A percentile compares a stretch with the other conserved stretches of the same genome.
Evolutionary conservation across 306 rosid genomes (phyloP).

Genomic region (Cucurbita ficifolia): DNA sequence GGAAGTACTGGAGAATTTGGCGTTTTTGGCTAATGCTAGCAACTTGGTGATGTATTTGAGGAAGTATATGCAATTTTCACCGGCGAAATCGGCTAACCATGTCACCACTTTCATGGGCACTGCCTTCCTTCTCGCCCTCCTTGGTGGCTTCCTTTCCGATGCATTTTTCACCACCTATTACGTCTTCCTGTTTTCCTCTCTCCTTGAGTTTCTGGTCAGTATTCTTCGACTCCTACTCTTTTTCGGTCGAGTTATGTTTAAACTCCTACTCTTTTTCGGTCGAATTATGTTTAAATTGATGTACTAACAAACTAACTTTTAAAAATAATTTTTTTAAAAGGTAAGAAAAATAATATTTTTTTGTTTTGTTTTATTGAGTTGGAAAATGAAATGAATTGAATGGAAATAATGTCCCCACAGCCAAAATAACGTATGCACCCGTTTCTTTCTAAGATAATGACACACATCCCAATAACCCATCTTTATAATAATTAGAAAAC

Average conservation of each 20-base stretch:
- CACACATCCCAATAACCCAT: background rate
- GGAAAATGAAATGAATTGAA: background rate
- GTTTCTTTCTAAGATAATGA: background rate
- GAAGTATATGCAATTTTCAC: constrained; percentile 54
- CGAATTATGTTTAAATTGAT: too few relatives aligned
- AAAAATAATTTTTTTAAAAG: too few relatives aligned
- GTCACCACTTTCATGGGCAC: constrained; percentile 88
- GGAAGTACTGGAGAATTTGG: constrained; percentile 74
- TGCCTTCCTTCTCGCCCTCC: constrained; percentile 67
- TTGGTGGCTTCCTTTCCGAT: constrained; percentile 78
- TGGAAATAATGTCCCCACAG: background rate
- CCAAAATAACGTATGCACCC: background rate
- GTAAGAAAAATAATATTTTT: too few relatives aligned
- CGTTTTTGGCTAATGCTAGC: constrained; percentile 73
- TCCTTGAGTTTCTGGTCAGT: constrained; percentile 53
- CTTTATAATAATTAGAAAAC: too few relatives aligned
- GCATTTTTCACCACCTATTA: constrained; percentile 49
- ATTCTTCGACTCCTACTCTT: background rate
- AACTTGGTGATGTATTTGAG: constrained; percentile 59
- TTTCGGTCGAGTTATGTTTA: too few relatives aligned
- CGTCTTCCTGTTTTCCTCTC: constrained; percentile 47
- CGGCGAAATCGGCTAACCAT: constrained; percentile 43
- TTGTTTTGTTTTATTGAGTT: background rate
- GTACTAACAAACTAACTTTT: too few relatives aligned
- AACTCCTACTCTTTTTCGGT: too few relatives aligned